Percentiles rank a stretch among this genome's conserved stretches.
Conservation (phyloP, 441 rosid genomes). For the Gossypium gossypioides region DNA sequence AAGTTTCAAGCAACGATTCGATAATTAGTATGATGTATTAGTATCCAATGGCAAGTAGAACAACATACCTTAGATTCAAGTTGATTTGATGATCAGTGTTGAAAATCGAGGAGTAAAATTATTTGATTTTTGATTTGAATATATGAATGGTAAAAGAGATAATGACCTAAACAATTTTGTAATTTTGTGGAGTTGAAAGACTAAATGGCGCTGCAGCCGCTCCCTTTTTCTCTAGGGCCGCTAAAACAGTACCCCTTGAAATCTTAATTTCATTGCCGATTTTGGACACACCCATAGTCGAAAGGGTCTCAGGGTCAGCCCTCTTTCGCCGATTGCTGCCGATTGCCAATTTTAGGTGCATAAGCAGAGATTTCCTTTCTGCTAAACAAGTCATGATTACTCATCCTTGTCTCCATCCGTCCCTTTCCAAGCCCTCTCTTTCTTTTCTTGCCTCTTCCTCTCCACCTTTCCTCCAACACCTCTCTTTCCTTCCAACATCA, state of each 20-base stretch:
- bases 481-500: neutral
- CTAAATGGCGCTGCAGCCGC: no score
- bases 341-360: neutral
- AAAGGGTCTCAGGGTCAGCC: neutral
- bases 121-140: no score
- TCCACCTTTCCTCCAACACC: neutral
- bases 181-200: no score
- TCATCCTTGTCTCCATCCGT: neutral
- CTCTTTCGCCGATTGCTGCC: neutral
- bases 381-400: conserved; percentile 6
- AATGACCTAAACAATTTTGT: no score
- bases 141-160: no score
- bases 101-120: no score
- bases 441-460: neutral
- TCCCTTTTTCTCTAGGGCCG: no score
- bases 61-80: fast-evolving
- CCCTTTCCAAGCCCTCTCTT: neutral
- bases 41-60: no score
- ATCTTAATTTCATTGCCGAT: neutral
- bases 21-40: no score
- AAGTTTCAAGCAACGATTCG: no score
- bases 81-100: no score
- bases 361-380: neutral
- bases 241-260: neutral
- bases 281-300: neutral